These are phyloP conservation scores for Phaeomoniella chlamydospora DNA, from an alignment of 2,329 filamentous ascomycete genomes.

Conservation along the genomic window DNA sequence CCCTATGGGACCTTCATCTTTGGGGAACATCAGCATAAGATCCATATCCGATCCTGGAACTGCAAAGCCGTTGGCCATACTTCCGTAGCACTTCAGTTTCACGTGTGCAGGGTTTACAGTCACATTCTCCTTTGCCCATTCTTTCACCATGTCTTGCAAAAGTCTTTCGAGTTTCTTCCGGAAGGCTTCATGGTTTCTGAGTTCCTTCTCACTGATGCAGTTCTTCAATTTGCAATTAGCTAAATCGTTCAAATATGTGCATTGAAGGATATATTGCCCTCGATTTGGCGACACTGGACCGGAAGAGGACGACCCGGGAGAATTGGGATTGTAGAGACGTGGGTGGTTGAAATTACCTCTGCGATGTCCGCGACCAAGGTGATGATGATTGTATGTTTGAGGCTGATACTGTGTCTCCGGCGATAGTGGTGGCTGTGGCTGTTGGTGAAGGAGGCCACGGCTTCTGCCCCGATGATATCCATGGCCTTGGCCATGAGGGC, in stretches of 20 bases:
- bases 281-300: background rate
- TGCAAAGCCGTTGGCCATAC: constrained; percentile 71
- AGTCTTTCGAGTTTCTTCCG: constrained; percentile 49
- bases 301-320: background rate
- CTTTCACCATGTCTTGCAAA: constrained; percentile 44
- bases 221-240: constrained; percentile 2
- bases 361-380: background rate
- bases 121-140: constrained; percentile 28
- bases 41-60: constrained; percentile 87
- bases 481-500: too few relatives aligned
- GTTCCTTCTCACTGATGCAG: constrained; percentile 30
- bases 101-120: constrained; percentile 41
- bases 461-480: too few relatives aligned
- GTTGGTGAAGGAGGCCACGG: too few relatives aligned
- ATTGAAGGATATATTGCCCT: constrained; percentile 9
- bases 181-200: constrained; percentile 58
- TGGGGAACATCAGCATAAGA: constrained; percentile 57
- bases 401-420: too few relatives aligned
- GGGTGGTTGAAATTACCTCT: background rate
- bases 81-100: constrained; percentile 67
- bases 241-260: constrained; percentile 9
- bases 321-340: constrained; percentile 2
- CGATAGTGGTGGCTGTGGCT: too few relatives aligned
- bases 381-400: too few relatives aligned
- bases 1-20: constrained; percentile 8